These are phyloP conservation scores for Mucuna pruriens DNA, from an alignment of 306 rosid genomes.

Conservation along the genomic window DNA sequence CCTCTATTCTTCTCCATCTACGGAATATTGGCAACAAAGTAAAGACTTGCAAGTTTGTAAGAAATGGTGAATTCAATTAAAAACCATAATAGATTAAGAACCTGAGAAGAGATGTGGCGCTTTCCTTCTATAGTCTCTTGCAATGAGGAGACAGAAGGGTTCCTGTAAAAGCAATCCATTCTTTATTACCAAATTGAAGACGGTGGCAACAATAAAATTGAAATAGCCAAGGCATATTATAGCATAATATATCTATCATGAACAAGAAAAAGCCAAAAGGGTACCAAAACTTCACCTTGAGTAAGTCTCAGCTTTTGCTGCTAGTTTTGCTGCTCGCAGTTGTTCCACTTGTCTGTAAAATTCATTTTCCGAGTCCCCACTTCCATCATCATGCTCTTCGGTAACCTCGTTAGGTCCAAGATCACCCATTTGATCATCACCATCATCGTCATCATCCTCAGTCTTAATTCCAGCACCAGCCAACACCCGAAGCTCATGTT, in stretches of 20 bases:
- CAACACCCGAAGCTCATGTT: constrained; percentile 66
- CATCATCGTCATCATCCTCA: constrained; percentile 54
- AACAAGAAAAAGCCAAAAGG: constrained; percentile 7
- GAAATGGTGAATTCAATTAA: not conserved
- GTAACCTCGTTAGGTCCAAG: constrained; percentile 42
- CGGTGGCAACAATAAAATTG: not conserved
- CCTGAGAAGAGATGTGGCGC: constrained; percentile 73
- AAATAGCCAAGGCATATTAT: not conserved
- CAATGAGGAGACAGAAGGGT: constrained; percentile 42
- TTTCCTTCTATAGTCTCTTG: constrained; percentile 74
- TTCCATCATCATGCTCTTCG: constrained; percentile 52
- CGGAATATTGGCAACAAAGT: constrained; percentile 24
- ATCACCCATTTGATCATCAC: constrained; percentile 42
- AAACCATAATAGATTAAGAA: constrained; percentile 25
- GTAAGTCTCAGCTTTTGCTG: constrained; percentile 64
- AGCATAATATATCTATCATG: not conserved
- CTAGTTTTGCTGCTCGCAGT: constrained; percentile 61
- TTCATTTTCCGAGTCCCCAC: constrained; percentile 74
- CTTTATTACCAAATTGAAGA: constrained; percentile 17
- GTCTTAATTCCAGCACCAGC: constrained; percentile 68
- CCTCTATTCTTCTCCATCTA: constrained; percentile 89
- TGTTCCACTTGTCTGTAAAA: constrained; percentile 63
- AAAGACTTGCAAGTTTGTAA: not conserved
- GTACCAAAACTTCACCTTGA: constrained; percentile 56
- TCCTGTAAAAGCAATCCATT: constrained; percentile 50